These are phyloP conservation scores for Cladosporium sp. DNA, from an alignment of 2,329 filamentous ascomycete genomes.

Conservation along the genomic window DNA sequence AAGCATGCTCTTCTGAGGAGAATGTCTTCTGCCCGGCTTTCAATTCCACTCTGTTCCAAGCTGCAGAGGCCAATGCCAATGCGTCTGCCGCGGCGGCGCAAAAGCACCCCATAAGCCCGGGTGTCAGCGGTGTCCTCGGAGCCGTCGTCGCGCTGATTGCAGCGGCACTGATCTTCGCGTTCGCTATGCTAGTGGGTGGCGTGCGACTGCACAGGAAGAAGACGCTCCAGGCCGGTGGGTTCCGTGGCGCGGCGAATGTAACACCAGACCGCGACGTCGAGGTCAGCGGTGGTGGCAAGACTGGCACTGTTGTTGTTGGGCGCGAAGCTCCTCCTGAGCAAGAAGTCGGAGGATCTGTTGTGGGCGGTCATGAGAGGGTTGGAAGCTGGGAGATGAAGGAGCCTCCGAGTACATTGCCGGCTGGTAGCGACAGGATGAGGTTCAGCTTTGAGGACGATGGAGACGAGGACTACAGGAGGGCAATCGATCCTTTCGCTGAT, in stretches of 20 bases:
- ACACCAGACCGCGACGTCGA: conserved; percentile 55
- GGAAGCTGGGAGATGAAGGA: conserved; percentile 59
- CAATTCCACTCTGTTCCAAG: conserved; percentile 26
- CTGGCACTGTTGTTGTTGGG: conserved; percentile 32
- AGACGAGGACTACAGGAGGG: conserved; percentile 28
- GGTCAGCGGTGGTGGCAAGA: conserved; percentile 40
- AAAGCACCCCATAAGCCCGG: conserved; percentile 40
- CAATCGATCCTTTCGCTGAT: conserved; percentile 40
- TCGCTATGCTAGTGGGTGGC: conserved; percentile 48
- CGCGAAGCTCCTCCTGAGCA: conserved; percentile 17
- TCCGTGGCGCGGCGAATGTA: conserved; percentile 57
- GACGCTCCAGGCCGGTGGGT: conserved; percentile 46
- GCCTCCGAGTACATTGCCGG: conserved; percentile 26
- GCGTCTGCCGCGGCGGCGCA: conserved; percentile 6
- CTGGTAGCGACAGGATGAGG: conserved; percentile 34
- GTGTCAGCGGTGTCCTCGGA: conserved; percentile 57
- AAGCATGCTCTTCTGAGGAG: conserved; percentile 42
- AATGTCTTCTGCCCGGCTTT: conserved; percentile 54
- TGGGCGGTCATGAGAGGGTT: conserved; percentile 52
- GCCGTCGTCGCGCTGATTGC: conserved; percentile 53
- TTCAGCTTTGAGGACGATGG: conserved; percentile 50
- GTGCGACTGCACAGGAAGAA: conserved; percentile 46
- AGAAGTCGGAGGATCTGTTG: conserved; percentile 34
- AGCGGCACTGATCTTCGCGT: conserved; percentile 43
- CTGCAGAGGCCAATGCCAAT: neutral